These are phyloP conservation scores for Globisporangium lucens DNA, from an alignment of 352 stramenopile genomes.

Conservation along the genomic window DNA sequence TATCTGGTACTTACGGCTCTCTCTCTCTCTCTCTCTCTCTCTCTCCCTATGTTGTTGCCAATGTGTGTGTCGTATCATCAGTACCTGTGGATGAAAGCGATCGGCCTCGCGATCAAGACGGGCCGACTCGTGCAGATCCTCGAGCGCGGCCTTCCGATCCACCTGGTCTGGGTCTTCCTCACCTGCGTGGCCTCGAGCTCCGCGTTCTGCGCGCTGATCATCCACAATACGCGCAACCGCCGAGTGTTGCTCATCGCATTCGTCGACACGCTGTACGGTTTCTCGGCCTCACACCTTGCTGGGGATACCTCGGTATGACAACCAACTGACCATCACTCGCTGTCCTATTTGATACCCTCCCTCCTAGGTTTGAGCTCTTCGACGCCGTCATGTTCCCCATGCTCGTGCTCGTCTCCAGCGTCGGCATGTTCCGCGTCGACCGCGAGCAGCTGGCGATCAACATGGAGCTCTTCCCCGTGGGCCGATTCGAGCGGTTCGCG, in stretches of 20 bases:
- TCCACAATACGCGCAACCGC: slow-evolving; percentile 11
- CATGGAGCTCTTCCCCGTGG: slow-evolving; percentile 25
- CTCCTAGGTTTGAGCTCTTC: slow-evolving; percentile 30
- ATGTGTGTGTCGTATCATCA: neutral
- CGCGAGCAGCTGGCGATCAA: slow-evolving; percentile 31
- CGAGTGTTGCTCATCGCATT: slow-evolving; percentile 17
- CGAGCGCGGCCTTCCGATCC: slow-evolving; percentile 10
- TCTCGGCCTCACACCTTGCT: neutral
- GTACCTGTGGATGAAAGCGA: slow-evolving; percentile 19
- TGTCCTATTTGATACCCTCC: neutral
- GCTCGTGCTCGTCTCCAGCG: slow-evolving; percentile 27
- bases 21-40: neutral
- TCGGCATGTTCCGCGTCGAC: slow-evolving; percentile 31
- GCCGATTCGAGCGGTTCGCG: slow-evolving; percentile 27
- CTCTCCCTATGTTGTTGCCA: neutral
- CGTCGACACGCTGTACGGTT: slow-evolving; percentile 18
- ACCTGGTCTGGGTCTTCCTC: slow-evolving; percentile 10
- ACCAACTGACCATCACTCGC: neutral
- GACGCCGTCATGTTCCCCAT: slow-evolving; percentile 34
- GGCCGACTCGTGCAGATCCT: slow-evolving; percentile 16
- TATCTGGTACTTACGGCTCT: neutral
- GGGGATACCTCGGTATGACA: neutral
- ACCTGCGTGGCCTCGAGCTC: slow-evolving; percentile 1
- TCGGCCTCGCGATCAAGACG: slow-evolving; percentile 11
- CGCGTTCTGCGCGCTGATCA: slow-evolving; percentile 3